Evolutionary conservation across 2,329 filamentous ascomycete genomes (phyloP).

Genomic region (Zasmidium citrigriseum): DNA sequence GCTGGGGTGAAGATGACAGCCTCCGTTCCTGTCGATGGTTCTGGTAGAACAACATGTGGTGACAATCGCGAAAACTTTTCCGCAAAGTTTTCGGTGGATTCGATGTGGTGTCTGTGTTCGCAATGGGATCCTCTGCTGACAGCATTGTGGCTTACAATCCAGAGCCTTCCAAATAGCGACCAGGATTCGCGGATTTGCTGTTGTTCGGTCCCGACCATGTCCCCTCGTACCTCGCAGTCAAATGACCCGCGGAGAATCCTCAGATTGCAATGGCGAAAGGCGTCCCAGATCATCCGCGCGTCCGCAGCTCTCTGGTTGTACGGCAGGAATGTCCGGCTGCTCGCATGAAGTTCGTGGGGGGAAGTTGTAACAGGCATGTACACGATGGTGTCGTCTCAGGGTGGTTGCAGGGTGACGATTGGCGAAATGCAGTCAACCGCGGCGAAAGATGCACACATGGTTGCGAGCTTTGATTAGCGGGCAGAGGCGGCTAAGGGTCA

Average conservation of each 20-base stretch:
- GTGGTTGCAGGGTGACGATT: not conserved
- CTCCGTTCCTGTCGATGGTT: not conserved
- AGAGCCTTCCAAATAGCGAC: conserved; percentile 5
- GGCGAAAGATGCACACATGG: not conserved
- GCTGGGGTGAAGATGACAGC: not conserved
- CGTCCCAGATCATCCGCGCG: not conserved
- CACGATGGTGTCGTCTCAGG: too few relatives aligned
- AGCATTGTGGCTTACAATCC: conserved; percentile 8
- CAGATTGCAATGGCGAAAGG: not conserved
- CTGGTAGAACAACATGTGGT: not conserved
- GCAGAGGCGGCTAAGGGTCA: not conserved
- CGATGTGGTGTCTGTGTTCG: not conserved
- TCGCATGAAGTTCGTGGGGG: not conserved
- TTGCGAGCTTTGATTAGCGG: not conserved
- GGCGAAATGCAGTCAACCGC: not conserved
- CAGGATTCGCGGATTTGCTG: not conserved
- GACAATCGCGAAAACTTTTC: not conserved
- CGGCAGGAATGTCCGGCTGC: not conserved
- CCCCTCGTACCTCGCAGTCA: not conserved
- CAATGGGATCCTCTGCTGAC: not conserved
- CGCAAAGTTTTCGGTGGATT: not conserved
- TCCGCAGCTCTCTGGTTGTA: not conserved
- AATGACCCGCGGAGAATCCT: not conserved
- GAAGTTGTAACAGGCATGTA: too few relatives aligned
- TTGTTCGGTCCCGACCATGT: not conserved